Base-by-base conservation (phyloP, 164 flowering plant genomes). In the Nymphaea thermarum region DNA sequence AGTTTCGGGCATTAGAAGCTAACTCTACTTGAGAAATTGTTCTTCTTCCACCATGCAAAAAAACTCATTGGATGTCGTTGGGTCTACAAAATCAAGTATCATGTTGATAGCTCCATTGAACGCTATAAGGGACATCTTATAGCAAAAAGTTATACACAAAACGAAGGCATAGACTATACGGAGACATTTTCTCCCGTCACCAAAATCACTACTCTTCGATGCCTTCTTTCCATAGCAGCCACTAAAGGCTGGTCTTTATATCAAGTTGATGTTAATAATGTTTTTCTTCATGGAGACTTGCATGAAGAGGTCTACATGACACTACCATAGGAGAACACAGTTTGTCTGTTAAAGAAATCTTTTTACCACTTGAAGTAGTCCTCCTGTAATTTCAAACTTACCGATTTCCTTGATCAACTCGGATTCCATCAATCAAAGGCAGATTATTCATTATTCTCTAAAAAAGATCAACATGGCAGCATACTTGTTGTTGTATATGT, bases 201-300 rank as follows among this genome's bases (percentile, higher is more conserved):
- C 16, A 62, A 62, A 25, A 25, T 25, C 36, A 25, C 36, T 25
- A 18, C 64, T 62, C 36, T 62, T 12, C 2, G 64, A 11, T 62
- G 64, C 18, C n/a, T 62, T 17, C 64, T 62, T 62, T 14, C 64
- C 16, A 62, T 62, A 11, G 64, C 2, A 6, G 36, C 64, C 36
- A 62, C 18, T 62, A 12, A 17, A 1, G 8, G 18, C 18, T 14
- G 64, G 64, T 62, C 64, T 17, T 62, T 62, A 6, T 25, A 2
- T 18, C n/a, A 62, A 62, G 8, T 62, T 14, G 64, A 62, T 62
- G 64, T 62, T 17, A 14, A 62, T 11, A 62, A 62, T 62, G 60
- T 2, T 55, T 55, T 55, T 55, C 36, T 55, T 8, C 12, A 55
- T 55, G 60, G 60, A 1, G 2, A 62, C 1, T 62, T 62, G 18